Base-by-base conservation (phyloP, 179 eudicot genomes). In the Spinacia oleracea region DNA sequence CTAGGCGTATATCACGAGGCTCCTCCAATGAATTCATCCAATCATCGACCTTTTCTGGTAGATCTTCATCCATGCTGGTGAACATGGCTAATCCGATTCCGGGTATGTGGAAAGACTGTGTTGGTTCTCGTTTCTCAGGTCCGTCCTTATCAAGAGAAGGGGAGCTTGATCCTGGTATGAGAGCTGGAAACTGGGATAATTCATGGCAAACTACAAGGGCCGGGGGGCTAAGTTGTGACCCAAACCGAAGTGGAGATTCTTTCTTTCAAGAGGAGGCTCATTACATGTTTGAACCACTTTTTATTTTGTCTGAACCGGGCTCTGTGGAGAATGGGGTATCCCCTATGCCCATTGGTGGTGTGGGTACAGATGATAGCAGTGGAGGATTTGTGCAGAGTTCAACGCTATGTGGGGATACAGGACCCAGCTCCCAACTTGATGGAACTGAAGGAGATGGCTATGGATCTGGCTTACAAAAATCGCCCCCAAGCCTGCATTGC, bases 301-400 rank as follows among this genome's bases (percentile, higher is more conserved):
- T 93, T 63, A 96, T 96, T 81, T 89, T 96, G 80, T 90, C 99
- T 31, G 99, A 96, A 86, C 97, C 99, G 31, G 98, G 99, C 62
- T 93, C 98, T 34, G 77, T 86, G 76, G 96, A 90, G 66, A 93
- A 88, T 77, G 97, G 97, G 43, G 83, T 91, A 74, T 88, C 91
- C 48, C 86, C 89, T 77, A 80, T 87, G 31, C 78, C 82, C 64
- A 77, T 80, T 60, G 86, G 89, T 72, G 86, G 77, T 84, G 70
- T 62, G 53, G 80, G 76, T 72, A 73, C 76, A 29, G 97, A 96
- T 92, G 98, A 96, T 82, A 85, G 81, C 72, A 87, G 87, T 84
- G 89, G 87, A 73, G 85, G 86, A 75, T 81, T 83, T 72, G 71
- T 78, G 76, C 94, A 88, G 81, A 86, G 75, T 82, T 86, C 90